Evolutionary conservation across 1,284 basidiomycete genomes (phyloP), one percentile per base, ranked within the genome.

Genomic region (Microbotryomycetes sp.): DNA sequence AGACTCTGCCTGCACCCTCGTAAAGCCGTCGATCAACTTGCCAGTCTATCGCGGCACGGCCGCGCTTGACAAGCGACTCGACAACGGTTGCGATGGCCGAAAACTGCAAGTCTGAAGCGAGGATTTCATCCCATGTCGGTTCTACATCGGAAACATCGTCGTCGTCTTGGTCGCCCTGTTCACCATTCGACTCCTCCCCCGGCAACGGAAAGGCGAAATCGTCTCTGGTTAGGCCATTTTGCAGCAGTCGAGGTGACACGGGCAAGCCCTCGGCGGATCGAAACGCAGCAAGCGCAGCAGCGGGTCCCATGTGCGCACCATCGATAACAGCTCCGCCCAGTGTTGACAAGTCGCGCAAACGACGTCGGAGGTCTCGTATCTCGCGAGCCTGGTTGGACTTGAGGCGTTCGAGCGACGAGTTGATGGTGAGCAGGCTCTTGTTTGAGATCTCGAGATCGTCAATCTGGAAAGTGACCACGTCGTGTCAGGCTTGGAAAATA

Each of bases 361-460:
- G 58, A 0, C 67, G 64, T 6, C 68, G 58, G 3, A 74, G 56
- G 4, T 74, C 72, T 19, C 77, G 70, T 6, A 79, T 74, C 61
- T 79, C 78, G 25, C 63, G 65, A 4, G 70, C 66, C 55, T 78
- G 76, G 63, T 76, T 76, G 14, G 74, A 60, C 65, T 77, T 76
- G 23, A 71, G 70, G 12, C 72, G 70, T 51, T 79, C 78, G 47
- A 79, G 70, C 9, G 73, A 70, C 6, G 76, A 71, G 65, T 79
- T 79, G 73, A 79, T 76, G 7, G 73, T 73, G 52, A 79, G 55
- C 19, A 79, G 70, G n/a, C 74, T 75, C 47, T 72, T 71, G 69
- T 78, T 79, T 23, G 75, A 72, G 60, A 79, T 79, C 59, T 79
- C 76, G 6, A 79, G 70, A 59, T 79, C 78, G 12, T 77, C 70